Percentiles rank a stretch among this genome's conserved stretches.
phyloP scores from a whole-genome alignment of 2,329 filamentous ascomycete species.

The Hymenoscyphus repandus region DNA sequence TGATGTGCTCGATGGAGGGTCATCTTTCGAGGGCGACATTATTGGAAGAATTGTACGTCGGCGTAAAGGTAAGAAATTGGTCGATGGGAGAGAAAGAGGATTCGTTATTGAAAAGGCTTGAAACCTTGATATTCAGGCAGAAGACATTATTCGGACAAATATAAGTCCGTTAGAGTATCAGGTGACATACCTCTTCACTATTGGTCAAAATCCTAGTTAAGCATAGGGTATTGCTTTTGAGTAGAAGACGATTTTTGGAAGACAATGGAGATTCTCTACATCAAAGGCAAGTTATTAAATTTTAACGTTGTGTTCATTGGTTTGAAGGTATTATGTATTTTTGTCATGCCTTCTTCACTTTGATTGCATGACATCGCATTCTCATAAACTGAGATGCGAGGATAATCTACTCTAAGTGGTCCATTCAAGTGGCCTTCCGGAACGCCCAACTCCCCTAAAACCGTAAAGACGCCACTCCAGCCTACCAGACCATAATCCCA shows the following conservation, averaged over 20 bases:
- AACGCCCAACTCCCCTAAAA: not conserved
- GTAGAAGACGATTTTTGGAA: too few relatives aligned
- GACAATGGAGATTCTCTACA: too few relatives aligned
- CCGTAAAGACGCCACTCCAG: constrained; percentile 2
- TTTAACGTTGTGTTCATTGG: too few relatives aligned
- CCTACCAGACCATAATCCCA: not conserved
- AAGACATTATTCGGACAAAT: too few relatives aligned
- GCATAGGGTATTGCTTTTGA: too few relatives aligned
- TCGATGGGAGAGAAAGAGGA: too few relatives aligned
- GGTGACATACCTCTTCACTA: too few relatives aligned
- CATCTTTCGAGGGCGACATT: constrained; percentile 26
- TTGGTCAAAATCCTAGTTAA: too few relatives aligned
- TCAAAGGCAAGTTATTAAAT: not conserved
- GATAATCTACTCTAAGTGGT: constrained; percentile 1
- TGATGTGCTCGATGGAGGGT: constrained; percentile 13
- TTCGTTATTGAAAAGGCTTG: too few relatives aligned
- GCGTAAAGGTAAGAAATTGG: not conserved
- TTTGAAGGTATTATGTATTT: not conserved
- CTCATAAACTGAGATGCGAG: not conserved
- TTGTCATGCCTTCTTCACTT: not conserved
- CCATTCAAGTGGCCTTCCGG: not conserved
- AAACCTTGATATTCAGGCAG: too few relatives aligned
- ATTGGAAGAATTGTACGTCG: not conserved
- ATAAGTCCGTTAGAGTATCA: too few relatives aligned
- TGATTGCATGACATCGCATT: not conserved